Evolutionary conservation across 257 asterid genomes (phyloP).

Genomic region (Cordia subcordata): DNA sequence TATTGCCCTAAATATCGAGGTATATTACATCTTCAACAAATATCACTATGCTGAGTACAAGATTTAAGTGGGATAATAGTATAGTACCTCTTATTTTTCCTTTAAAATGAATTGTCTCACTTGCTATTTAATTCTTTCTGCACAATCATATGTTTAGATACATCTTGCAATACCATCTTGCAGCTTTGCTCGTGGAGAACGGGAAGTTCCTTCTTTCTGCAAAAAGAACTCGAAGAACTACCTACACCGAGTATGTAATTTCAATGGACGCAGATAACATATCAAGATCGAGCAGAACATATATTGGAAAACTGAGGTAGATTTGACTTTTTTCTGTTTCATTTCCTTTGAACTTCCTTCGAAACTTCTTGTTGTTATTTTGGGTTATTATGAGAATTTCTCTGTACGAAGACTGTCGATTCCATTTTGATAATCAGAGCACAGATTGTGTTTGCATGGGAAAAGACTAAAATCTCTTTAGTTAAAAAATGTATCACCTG

Average conservation of each 20-base stretch:
- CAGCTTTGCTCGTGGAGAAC: constrained; percentile 6
- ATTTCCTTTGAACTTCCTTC: neutral
- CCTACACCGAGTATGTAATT: constrained; percentile 7
- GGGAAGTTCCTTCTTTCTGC: constrained; percentile 8
- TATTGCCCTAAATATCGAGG: no score
- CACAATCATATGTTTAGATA: neutral
- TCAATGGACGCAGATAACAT: constrained; percentile 2
- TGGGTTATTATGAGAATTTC: no score
- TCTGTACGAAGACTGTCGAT: no score
- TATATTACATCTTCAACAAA: no score
- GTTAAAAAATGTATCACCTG: no score
- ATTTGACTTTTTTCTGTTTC: constrained; percentile 1
- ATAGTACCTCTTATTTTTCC: no score
- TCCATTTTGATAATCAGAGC: no score
- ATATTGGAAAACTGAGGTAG: constrained; percentile 1
- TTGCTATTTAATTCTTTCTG: neutral
- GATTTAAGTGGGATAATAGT: no score
- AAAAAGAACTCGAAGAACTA: constrained; percentile 3
- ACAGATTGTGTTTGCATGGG: no score
- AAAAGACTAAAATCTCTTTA: no score
- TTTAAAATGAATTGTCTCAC: neutral
- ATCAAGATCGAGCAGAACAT: constrained; percentile 3
- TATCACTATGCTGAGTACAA: no score
- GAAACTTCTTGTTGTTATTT: no score
- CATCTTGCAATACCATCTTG: neutral